Conservation (phyloP, 768 basidiomycete genomes). For the Boletus sp. region DNA sequence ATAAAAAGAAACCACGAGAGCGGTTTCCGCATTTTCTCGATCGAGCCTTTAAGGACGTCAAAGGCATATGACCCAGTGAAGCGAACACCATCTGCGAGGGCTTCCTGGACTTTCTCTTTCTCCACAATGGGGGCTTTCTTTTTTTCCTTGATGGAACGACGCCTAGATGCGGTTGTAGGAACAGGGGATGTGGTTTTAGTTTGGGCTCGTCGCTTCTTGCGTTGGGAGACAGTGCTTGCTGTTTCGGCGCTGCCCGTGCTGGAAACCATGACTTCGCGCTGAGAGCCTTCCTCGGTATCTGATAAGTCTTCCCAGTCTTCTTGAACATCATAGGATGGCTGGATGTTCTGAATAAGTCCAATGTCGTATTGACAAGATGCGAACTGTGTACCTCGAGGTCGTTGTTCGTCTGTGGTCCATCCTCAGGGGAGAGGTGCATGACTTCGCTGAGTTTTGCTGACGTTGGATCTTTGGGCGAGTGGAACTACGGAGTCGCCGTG, state of each 20-base stretch:
- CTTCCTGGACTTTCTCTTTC: constrained; percentile 24
- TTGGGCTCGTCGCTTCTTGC: constrained; percentile 29
- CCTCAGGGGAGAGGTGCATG: constrained; percentile 16
- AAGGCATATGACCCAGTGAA: constrained; percentile 39
- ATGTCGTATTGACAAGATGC: not conserved
- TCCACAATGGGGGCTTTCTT: constrained; percentile 29
- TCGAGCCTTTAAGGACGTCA: constrained; percentile 45
- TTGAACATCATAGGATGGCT: constrained; percentile 4
- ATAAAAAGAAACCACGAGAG: constrained; percentile 52
- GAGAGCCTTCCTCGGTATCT: constrained; percentile 15
- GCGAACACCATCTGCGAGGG: constrained; percentile 20
- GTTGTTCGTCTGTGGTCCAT: not conserved
- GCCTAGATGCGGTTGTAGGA: constrained; percentile 19
- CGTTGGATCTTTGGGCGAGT: not conserved
- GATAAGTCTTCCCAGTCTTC: constrained; percentile 38
- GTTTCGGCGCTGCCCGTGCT: constrained; percentile 5
- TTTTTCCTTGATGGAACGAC: constrained; percentile 18
- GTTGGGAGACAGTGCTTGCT: constrained; percentile 17
- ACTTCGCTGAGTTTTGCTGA: not conserved
- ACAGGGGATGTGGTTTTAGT: constrained; percentile 22
- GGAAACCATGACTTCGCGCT: constrained; percentile 2
- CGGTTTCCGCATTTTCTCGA: constrained; percentile 52
- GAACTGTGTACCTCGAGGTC: constrained; percentile 8
- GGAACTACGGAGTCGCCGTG: not conserved
- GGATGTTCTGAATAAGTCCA: not conserved